phyloP scores from a whole-genome alignment of 768 basidiomycete species.

The Rhodotorula paludigena region DNA sequence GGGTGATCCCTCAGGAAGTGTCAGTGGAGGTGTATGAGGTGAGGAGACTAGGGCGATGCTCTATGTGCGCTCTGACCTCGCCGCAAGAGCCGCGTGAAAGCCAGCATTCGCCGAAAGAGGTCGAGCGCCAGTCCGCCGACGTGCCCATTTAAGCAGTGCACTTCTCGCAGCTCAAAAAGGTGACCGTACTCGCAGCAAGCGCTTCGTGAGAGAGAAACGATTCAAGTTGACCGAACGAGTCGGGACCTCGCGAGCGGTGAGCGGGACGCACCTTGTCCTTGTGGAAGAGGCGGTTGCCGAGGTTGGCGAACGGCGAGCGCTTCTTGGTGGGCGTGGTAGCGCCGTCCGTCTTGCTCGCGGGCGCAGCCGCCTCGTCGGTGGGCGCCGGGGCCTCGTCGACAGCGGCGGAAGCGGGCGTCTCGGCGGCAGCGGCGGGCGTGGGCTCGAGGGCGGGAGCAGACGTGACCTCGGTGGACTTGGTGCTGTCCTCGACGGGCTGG shows the following conservation, averaged over 20 bases:
- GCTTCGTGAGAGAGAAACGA: no score
- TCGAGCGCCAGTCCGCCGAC: no score
- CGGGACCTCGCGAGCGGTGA: not conserved
- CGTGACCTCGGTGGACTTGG: not conserved
- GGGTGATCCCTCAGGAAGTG: no score
- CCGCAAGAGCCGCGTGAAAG: no score
- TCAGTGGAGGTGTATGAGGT: no score
- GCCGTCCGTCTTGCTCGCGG: not conserved
- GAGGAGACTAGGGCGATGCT: no score
- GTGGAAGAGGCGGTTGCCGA: conserved; percentile 29
- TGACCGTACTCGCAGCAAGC: no score
- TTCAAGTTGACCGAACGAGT: not conserved
- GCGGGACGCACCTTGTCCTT: conserved; percentile 18
- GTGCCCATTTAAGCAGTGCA: no score
- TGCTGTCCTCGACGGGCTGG: not conserved
- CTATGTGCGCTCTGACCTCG: no score
- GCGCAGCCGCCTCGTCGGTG: not conserved
- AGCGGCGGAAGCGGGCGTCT: not conserved
- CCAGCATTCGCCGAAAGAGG: no score
- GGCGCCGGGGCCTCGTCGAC: not conserved
- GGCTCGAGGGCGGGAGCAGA: not conserved
- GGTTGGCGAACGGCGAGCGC: conserved; percentile 19
- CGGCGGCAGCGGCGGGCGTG: not conserved
- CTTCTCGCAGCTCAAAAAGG: no score
- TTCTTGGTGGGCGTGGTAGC: conserved; percentile 4